Base-by-base conservation (phyloP, 202 grass and related monocot genomes). In the Schoenoplectus tabernaemontani region DNA sequence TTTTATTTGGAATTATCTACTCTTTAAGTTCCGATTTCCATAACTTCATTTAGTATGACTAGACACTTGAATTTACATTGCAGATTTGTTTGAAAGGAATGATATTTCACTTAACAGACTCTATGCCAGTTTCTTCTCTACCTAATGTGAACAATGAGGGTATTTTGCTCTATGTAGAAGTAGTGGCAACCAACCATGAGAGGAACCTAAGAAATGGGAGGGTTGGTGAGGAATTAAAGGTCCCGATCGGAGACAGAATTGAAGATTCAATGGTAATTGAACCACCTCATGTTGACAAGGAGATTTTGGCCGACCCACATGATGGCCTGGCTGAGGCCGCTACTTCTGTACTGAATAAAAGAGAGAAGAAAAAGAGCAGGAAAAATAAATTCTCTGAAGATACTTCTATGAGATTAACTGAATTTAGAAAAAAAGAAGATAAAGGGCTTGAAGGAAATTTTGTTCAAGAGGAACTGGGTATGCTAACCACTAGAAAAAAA, bases 101-200 rank as follows among this genome's bases (percentile, higher is more conserved):
- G 43, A 65, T 92, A 63, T 99, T 89, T 78, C 84, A 85, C 76
- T 82, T 99, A 57, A 86, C 88, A 23, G 83, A 93, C 81, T 91
- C 83, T 4, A 90, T 98, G 95, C 59, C 77, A 64, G 57, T 98
- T 64, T 81, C 3, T 4, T 71, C 84, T 62, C 76, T 79, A 32
- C 87, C 88, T 53, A 30, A 64, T 61, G 84, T 77, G 82, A 76
- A 79, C 32, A 92, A 88, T 64, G 47, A 71, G 48, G 76, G 39
- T 37, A 81, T 75, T 67, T 89, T 91, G 88, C 85, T 95, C 43
- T 84, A 99, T 66, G 83, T 87, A 43, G 89, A 95, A 46, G 71
- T 41, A 47, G 76, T 32, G 20, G 33, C 64, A n/a, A 22, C 7
- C 26, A 71, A 20, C 26, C 76, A 76, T 54, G 15, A 37, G 81